Evolutionary conservation across 1,139 yeast species (phyloP).

Genomic region (Pichia sp.): DNA sequence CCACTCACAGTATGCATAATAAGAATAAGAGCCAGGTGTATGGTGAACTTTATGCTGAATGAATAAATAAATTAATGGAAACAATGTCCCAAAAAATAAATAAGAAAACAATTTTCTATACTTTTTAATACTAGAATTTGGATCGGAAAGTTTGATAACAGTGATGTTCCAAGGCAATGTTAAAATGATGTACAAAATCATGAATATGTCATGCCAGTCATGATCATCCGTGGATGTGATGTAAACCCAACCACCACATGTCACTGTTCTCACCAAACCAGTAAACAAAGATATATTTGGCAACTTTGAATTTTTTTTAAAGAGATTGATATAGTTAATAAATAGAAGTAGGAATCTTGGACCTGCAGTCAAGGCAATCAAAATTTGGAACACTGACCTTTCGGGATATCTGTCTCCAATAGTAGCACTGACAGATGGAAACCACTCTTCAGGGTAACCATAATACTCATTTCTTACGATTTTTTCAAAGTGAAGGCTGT

Average conservation of each 20-base stretch:
- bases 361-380: constrained; percentile 73
- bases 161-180: constrained; percentile 88
- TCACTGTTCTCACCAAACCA: constrained; percentile 76
- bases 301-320: constrained; percentile 30
- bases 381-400: constrained; percentile 80
- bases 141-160: constrained; percentile 48
- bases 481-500: constrained; percentile 68
- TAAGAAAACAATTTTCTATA: constrained; percentile 48
- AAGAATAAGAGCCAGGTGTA: constrained; percentile 89
- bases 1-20: constrained; percentile 95
- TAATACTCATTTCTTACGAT: constrained; percentile 79
- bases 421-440: constrained; percentile 93
- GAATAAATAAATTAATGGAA: constrained; percentile 83
- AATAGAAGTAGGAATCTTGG: constrained; percentile 75
- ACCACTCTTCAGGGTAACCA: constrained; percentile 98
- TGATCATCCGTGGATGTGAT: constrained; percentile 96
- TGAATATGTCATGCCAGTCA: constrained; percentile 90
- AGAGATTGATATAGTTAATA: constrained; percentile 44
- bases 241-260: constrained; percentile 99
- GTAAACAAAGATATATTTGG: constrained; percentile 41
- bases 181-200: constrained; percentile 81
- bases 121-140: constrained; percentile 37
- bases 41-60: constrained; percentile 88
- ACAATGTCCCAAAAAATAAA: constrained; percentile 58
- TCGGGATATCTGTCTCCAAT: constrained; percentile 97